Conservation (phyloP, 306 rosid species). For the Quercus ilex region DNA sequence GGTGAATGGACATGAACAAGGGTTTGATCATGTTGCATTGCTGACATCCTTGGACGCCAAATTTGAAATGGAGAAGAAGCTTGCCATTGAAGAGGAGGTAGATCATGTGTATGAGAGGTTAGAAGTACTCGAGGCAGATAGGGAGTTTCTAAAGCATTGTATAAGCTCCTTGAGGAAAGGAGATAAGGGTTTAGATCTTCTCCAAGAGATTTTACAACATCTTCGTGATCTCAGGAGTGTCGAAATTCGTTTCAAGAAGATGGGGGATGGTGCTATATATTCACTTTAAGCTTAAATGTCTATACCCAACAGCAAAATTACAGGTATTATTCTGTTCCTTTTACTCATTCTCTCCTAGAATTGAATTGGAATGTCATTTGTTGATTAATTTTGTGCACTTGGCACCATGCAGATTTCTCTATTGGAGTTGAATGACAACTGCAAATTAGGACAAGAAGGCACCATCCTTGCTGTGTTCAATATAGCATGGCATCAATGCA, state of each 20-base stretch:
- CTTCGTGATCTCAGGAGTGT: slow-evolving; percentile 91
- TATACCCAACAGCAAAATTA: slow-evolving; percentile 3
- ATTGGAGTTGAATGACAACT: slow-evolving; percentile 28
- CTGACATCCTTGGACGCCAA: slow-evolving; percentile 33
- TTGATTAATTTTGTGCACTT: slow-evolving; percentile 4
- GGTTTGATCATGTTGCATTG: slow-evolving; percentile 24
- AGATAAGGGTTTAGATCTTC: slow-evolving; percentile 77
- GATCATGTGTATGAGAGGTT: slow-evolving; percentile 81
- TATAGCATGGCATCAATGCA: slow-evolving; percentile 20
- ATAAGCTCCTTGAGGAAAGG: slow-evolving; percentile 87
- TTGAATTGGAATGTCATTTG: neutral
- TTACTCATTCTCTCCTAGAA: neutral
- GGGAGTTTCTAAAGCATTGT: slow-evolving; percentile 93
- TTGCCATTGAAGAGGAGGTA: slow-evolving; percentile 60
- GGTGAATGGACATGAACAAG: slow-evolving; percentile 53
- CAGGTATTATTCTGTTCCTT: slow-evolving; percentile 36
- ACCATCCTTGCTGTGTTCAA: slow-evolving; percentile 20
- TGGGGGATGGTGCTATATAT: slow-evolving; percentile 45
- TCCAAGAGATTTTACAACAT: slow-evolving; percentile 88
- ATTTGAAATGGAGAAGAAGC: slow-evolving; percentile 39
- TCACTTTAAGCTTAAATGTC: slow-evolving; percentile 12
- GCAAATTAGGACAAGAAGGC: slow-evolving; percentile 31
- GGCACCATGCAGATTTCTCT: slow-evolving; percentile 34
- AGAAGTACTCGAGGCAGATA: slow-evolving; percentile 83
- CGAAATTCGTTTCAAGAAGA: slow-evolving; percentile 56